A percentile compares a stretch with the other conserved stretches of the same genome.
Conservation (phyloP, 1,284 basidiomycete genomes). For the Austropuccinia psidii region DNA sequence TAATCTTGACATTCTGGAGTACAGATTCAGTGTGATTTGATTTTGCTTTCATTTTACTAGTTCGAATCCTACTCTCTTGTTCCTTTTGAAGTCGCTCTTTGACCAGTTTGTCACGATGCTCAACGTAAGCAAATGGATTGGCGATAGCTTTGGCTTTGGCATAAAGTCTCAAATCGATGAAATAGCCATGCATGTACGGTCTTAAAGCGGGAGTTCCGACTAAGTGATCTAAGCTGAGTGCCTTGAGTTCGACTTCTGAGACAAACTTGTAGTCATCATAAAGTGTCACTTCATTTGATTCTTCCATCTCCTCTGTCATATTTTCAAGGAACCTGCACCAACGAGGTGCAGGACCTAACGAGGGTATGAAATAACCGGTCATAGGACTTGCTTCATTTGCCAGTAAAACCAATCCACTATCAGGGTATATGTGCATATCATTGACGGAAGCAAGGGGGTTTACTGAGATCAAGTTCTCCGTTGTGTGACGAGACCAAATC, state of each 20-base stretch:
- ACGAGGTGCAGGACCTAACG: slow-evolving; percentile 87
- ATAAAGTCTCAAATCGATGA: slow-evolving; percentile 89
- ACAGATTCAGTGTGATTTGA: slow-evolving; percentile 50
- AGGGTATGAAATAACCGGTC: slow-evolving; percentile 85
- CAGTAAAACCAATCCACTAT: slow-evolving; percentile 72
- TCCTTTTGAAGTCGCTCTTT: slow-evolving; percentile 85
- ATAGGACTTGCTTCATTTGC: slow-evolving; percentile 90
- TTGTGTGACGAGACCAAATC: slow-evolving; percentile 74
- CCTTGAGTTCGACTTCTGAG: slow-evolving; percentile 74
- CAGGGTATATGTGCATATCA: slow-evolving; percentile 76
- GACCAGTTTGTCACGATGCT: slow-evolving; percentile 80
- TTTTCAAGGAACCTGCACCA: slow-evolving; percentile 98
- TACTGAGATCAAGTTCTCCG: slow-evolving; percentile 81
- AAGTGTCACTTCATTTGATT: slow-evolving; percentile 50
- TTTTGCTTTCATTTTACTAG: slow-evolving; percentile 55
- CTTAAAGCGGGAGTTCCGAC: slow-evolving; percentile 89
- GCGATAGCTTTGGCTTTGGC: slow-evolving; percentile 89
- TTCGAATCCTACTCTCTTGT: slow-evolving; percentile 81
- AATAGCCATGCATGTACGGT: slow-evolving; percentile 99
- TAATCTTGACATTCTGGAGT: slow-evolving; percentile 61
- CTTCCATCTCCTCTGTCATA: slow-evolving; percentile 95
- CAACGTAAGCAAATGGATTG: slow-evolving; percentile 90
- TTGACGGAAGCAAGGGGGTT: slow-evolving; percentile 82
- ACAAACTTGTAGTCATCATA: slow-evolving; percentile 99
- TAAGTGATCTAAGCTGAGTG: slow-evolving; percentile 85